Evolutionary conservation across 257 asterid species (phyloP).

Genomic region (Phtheirospermum japonicum): DNA sequence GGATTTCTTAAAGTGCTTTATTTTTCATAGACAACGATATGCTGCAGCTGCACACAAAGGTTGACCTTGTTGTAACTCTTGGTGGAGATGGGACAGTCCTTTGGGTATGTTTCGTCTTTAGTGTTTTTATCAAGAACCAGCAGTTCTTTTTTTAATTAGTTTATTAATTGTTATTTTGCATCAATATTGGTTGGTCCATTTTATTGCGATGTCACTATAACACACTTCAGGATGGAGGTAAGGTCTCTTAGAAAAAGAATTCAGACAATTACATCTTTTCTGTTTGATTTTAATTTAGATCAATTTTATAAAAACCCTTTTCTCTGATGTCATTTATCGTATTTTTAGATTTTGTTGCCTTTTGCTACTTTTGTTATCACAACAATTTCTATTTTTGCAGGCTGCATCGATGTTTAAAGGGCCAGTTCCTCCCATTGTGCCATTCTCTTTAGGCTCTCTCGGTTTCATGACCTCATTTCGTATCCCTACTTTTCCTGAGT

Average conservation of each 20-base stretch:
- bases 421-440: conserved; percentile 95
- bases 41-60: conserved; percentile 73
- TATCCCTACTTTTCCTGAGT: conserved; percentile 50
- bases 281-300: neutral
- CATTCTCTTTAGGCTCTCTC: conserved; percentile 95
- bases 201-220: neutral
- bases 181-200: neutral
- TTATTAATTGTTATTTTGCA: neutral
- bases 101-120: conserved; percentile 61
- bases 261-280: neutral
- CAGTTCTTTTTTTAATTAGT: neutral
- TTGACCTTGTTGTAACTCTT: conserved; percentile 86
- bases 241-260: neutral
- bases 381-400: conserved; percentile 46
- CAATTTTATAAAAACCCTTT: neutral
- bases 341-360: neutral
- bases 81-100: conserved; percentile 99
- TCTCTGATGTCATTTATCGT: neutral
- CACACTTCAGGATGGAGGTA: no score
- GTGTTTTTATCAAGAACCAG: neutral
- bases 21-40: conserved; percentile 62
- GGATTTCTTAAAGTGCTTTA: neutral
- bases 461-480: conserved; percentile 98
- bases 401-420: conserved; percentile 99
- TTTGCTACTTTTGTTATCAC: conserved; percentile 3